phyloP scores from a whole-genome alignment of 1,284 basidiomycete species.

The Puccinia novopanici region DNA sequence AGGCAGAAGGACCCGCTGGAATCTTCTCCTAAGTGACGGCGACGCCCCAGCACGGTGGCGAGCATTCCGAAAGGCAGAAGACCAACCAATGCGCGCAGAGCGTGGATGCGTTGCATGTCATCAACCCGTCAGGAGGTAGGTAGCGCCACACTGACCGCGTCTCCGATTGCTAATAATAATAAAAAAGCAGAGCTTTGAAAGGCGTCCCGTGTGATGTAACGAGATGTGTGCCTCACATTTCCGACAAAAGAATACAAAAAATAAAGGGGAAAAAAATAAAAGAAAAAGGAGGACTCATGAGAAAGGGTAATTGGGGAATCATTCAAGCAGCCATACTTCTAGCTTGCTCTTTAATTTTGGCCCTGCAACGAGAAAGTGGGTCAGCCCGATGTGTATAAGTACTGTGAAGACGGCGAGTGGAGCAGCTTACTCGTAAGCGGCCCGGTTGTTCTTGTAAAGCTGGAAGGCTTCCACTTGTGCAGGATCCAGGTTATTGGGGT shows the following conservation, averaged over 20 bases:
- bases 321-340: conserved; percentile 32
- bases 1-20: too few species aligned
- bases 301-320: background rate
- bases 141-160: too few species aligned
- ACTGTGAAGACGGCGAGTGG: background rate
- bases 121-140: too few species aligned
- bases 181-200: too few species aligned
- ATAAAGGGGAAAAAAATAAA: background rate
- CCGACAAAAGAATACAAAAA: background rate
- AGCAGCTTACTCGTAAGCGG: conserved; percentile 39
- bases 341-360: conserved; percentile 28
- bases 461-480: conserved; percentile 96
- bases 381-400: too few species aligned
- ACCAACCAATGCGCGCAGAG: too few species aligned
- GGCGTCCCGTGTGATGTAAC: too few species aligned
- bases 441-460: conserved; percentile 72
- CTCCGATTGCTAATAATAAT: too few species aligned
- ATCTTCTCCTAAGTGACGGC: too few species aligned
- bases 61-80: too few species aligned
- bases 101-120: too few species aligned
- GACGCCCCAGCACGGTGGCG: too few species aligned
- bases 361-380: background rate
- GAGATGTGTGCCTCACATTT: background rate
- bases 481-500: conserved; percentile 91
- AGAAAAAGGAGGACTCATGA: background rate